Evolutionary conservation across 1,284 basidiomycete species (phyloP), one percentile per base, ranked within the genome.

Genomic region (Pterula multifida): DNA sequence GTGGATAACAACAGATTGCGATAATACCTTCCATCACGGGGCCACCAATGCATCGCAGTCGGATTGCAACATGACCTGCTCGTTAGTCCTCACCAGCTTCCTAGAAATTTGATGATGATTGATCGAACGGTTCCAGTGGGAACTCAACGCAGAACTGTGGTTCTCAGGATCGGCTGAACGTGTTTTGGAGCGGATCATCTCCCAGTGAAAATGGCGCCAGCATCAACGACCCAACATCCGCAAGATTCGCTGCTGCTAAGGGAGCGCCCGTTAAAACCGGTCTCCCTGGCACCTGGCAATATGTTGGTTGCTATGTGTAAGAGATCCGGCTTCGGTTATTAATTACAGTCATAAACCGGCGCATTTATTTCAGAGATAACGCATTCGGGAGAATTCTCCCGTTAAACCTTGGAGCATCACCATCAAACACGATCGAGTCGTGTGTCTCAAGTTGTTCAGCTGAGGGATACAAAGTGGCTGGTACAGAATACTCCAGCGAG

Each of bases 1-100:
- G 26, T 25, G 25, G 4, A 6, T 39, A 15, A 3, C 47, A 54
- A 32, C 54, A 83, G 81, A 81, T 60, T 86, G 83, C 56, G 82
- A 75, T 49, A 75, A 85, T 58, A 57, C 53, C 36, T 62, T 84
- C 32, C 61, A 66, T 17, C 68, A 72, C 52, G 75, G 73, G 11
- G 71, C 68, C 3, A 63, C 69, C 2, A 70, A 66, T 42, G 68
- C 72, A 3, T 63, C 73, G 26, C 52, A 62, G 13, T 63, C 77
- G 0, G 75, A 81, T 45, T 87, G 84, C 58, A 78, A 73, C 58
- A 73, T 72, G 67, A 61, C 75, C 2, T 87, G 84, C 61, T 69
- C 69, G 39, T 42, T 11, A 6, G 39, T 22, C 19, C 6, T 42
- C 39, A 42, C 13, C 21, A n/a, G 9, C 13, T 42, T 17, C 39